Evolutionary conservation across 352 stramenopile genomes (phyloP).

Genomic region (Pythium phragmitis): DNA sequence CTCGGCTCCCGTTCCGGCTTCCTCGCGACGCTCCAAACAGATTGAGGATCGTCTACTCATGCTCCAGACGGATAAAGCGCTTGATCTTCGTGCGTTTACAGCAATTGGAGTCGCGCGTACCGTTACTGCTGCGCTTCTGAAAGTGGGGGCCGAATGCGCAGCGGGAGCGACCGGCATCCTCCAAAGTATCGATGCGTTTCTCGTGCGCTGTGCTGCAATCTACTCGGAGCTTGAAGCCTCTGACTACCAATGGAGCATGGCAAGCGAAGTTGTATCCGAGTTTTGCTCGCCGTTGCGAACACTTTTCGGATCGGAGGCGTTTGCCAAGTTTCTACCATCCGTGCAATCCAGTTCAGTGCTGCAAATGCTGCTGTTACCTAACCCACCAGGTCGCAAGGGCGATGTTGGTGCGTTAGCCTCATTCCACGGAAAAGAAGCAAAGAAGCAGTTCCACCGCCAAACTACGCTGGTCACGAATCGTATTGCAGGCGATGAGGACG

Average conservation of each 20-base stretch:
- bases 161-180: slow-evolving; percentile 39
- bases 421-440: slow-evolving; percentile 3
- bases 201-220: slow-evolving; percentile 62
- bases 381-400: slow-evolving; percentile 8
- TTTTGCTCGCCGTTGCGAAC: slow-evolving; percentile 58
- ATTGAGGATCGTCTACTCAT: slow-evolving; percentile 44
- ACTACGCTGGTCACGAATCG: slow-evolving; percentile 8
- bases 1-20: slow-evolving; percentile 11
- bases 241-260: slow-evolving; percentile 78
- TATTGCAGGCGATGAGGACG: slow-evolving; percentile 1
- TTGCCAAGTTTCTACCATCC: slow-evolving; percentile 52
- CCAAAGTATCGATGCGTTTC: slow-evolving; percentile 53
- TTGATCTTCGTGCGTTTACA: slow-evolving; percentile 61
- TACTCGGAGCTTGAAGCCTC: slow-evolving; percentile 76
- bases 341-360: slow-evolving; percentile 62
- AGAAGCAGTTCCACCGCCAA: slow-evolving; percentile 12
- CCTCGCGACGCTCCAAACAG: slow-evolving; percentile 11
- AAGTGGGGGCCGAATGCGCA: slow-evolving; percentile 49
- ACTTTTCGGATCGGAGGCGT: slow-evolving; percentile 52
- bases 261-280: slow-evolving; percentile 69
- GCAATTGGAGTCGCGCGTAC: slow-evolving; percentile 63
- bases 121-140: slow-evolving; percentile 60
- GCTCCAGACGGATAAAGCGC: slow-evolving; percentile 47
- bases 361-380: slow-evolving; percentile 64
- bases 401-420: not conserved